Base-by-base conservation (phyloP, 2,329 filamentous ascomycete genomes). In the Arachnopeziza araneosa region DNA sequence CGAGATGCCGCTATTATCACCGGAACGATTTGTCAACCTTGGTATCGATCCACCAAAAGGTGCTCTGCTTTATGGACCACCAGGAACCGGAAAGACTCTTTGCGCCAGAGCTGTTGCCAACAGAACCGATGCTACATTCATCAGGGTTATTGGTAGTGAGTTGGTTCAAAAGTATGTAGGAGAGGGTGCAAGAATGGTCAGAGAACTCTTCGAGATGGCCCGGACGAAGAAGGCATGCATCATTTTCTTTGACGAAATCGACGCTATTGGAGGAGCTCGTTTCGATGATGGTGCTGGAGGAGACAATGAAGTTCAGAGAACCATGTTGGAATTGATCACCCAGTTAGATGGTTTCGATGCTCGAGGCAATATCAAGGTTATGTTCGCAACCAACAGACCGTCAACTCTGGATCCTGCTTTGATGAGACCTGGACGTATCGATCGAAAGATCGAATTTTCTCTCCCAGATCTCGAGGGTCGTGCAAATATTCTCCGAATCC, bases 201-300 rank as follows among this genome's bases (percentile, higher is more conserved):
- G 95, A 70, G 95, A 99, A 79, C 84, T 99, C 2, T 99, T 99
- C 75, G 95, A 99, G 79, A 99, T 99, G 95, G 95, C 95, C 10
- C 87, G 95, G 69, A 98, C 95, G 60, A 99, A 99, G 84, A 99
- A 99, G 79, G 95, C 95, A 0, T 99, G 95, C 77, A 99, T 99
- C 74, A 99, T 99, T 78, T 99, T 99, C 86, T 96, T 96, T 72
- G 95, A 99, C 75, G 95, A 99, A 79, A 95, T 98, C 64, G 93
- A 98, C 75, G 93, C 93, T 54, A 91, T 98, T 58, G 93, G 93
- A 73, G 93, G 93, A 69, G 93, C 93, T 49, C 91, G 93, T 76
- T 97, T 98, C 73, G 93, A 98, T 71, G 93, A 98, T 69, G 93
- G 93, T 67, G 93, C 93, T 64, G 93, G 93, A 69, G 93, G 93